These are phyloP conservation scores for Cordia subcordata DNA, from an alignment of 257 asterid genomes.

Conservation along the genomic window DNA sequence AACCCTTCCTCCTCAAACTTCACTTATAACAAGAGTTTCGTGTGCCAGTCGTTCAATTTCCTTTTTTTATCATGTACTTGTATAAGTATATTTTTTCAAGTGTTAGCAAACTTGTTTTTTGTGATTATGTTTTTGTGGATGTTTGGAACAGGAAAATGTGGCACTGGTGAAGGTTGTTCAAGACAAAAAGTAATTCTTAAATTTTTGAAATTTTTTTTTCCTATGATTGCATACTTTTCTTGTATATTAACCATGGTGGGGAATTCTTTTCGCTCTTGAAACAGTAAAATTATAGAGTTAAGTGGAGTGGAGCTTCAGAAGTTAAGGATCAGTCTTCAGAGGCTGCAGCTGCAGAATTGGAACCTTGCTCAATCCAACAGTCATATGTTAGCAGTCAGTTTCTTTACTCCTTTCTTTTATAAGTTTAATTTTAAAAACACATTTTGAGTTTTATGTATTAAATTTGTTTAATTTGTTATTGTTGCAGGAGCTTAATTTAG, in stretches of 20 bases:
- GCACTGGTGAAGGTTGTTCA: constrained; percentile 65
- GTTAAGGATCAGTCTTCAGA: constrained; percentile 57
- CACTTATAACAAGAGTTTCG: too few relatives aligned
- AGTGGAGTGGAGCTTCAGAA: constrained; percentile 70
- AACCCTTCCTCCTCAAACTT: too few relatives aligned
- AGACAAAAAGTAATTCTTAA: constrained; percentile 58
- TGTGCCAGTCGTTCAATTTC: too few relatives aligned
- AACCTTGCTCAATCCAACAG: constrained; percentile 77
- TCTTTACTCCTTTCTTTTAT: constrained; percentile 2
- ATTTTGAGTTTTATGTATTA: neutral
- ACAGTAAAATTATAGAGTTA: constrained; percentile 76
- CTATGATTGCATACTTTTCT: neutral
- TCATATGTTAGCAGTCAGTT: constrained; percentile 69
- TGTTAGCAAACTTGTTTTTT: neutral
- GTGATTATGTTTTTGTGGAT: constrained; percentile 8
- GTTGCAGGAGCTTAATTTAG: constrained; percentile 69
- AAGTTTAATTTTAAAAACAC: too few relatives aligned
- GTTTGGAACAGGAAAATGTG: constrained; percentile 64
- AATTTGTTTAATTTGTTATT: constrained; percentile 1
- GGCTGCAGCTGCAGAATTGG: constrained; percentile 83
- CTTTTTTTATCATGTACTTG: too few relatives aligned
- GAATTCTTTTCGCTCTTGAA: constrained; percentile 4
- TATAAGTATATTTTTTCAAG: too few relatives aligned
- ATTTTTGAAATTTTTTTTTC: neutral
- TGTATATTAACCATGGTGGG: neutral